Conservation (phyloP, 2,329 filamentous ascomycete species). For the Talaromyces piceae region DNA sequence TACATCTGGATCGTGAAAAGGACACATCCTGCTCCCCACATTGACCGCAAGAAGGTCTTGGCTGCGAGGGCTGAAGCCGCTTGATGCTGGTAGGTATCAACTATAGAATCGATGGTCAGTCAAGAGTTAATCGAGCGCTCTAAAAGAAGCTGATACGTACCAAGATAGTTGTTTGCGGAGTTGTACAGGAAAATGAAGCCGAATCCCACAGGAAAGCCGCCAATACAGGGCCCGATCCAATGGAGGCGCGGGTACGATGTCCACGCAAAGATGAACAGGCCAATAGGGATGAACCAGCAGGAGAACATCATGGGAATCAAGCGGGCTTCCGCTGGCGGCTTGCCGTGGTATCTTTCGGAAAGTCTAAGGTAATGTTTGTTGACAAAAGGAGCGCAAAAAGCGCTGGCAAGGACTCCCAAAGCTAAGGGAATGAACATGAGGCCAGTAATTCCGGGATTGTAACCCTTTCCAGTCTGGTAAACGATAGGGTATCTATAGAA, state of each 20-base stretch:
- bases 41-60: constrained; percentile 70
- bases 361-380: constrained; percentile 73
- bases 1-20: constrained; percentile 83
- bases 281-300: constrained; percentile 65
- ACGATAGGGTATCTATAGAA: constrained; percentile 46
- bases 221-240: constrained; percentile 67
- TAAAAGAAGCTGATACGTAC: constrained; percentile 15
- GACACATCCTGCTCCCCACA: constrained; percentile 72
- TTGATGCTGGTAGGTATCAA: constrained; percentile 63
- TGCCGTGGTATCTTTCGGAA: constrained; percentile 56
- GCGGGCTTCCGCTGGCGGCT: constrained; percentile 68
- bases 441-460: constrained; percentile 63
- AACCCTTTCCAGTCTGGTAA: constrained; percentile 74
- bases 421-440: constrained; percentile 83
- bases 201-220: constrained; percentile 65
- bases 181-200: constrained; percentile 82
- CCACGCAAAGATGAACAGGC: constrained; percentile 63
- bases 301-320: constrained; percentile 76
- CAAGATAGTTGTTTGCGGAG: constrained; percentile 65
- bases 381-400: constrained; percentile 60
- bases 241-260: constrained; percentile 57
- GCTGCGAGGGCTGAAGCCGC: constrained; percentile 74
- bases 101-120: constrained; percentile 22
- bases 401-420: constrained; percentile 63
- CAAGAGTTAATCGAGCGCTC: not conserved